Evolutionary conservation across 495 filamentous ascomycete genomes (phyloP), one percentile per base, ranked within the genome.

Genomic region (Achaetomiella virescens): DNA sequence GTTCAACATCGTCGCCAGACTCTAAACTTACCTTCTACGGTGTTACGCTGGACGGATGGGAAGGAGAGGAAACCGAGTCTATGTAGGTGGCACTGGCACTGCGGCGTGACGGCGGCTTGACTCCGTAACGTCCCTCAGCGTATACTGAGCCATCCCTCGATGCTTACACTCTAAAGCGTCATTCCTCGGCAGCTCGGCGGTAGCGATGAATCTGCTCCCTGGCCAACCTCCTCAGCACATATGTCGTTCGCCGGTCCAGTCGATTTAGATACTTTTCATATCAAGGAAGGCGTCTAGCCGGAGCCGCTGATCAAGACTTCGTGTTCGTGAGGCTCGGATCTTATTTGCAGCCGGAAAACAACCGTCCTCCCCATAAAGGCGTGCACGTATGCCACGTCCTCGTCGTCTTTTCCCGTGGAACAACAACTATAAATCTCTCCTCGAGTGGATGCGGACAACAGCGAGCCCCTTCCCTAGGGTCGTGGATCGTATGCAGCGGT

Each of bases 401-500:
- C 45, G 27, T 48, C 17, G 1, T 48, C 45, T n/a, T 35, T 48
- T 10, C 29, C 29, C 27, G 17, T 35, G n/a, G 25, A 47, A 6
- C 25, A 47, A 11, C 44, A 47, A 11, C 41, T 22, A 15, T 44
- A 44, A 25, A 14, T 44, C 41, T 24, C 41, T 44, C 5, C 20
- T 15, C 41, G 41, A 15, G 20, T 44, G 21, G 41, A 44, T 44
- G 41, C 41, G 41, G 15, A 31, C 24, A n/a, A 4, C 44, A 3
- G 25, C 25, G n/a, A 47, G 12, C 25, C 44, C 44, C 15, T 47
- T 47, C 12, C 44, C 44, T 7, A 18, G 44, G 25, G 7, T 47
- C 44, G n/a, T 47, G 44, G 44, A 47, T 47, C n/a, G 25, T 18
- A 18, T 47, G 44, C 44, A 47, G 44, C n/a, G 44, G 44, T 33